Evolutionary conservation across 1,284 basidiomycete species (phyloP).

Genomic region (Singerocomus rubriflavus): DNA sequence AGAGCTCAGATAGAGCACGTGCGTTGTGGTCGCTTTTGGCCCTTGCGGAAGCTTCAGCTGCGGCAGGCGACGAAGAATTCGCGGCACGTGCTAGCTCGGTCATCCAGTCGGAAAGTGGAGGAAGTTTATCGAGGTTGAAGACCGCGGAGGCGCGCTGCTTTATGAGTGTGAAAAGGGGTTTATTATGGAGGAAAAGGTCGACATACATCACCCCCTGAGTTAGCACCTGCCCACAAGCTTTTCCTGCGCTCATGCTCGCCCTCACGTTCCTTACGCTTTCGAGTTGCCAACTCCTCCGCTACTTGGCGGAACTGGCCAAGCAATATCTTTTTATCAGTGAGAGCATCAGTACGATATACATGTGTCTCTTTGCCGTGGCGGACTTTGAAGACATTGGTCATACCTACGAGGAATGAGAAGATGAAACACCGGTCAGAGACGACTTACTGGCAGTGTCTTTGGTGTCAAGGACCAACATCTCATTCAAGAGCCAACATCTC

Average conservation of each 20-base stretch:
- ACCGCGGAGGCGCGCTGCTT: slow-evolving; percentile 36
- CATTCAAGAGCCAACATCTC: slow-evolving; percentile 86
- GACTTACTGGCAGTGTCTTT: slow-evolving; percentile 87
- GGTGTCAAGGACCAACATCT: slow-evolving; percentile 92
- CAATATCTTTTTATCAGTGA: slow-evolving; percentile 84
- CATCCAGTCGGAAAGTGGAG: slow-evolving; percentile 68
- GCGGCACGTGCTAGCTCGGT: slow-evolving; percentile 50
- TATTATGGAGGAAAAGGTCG: slow-evolving; percentile 16
- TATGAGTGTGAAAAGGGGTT: slow-evolving; percentile 13
- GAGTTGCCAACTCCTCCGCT: slow-evolving; percentile 86
- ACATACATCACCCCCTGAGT: slow-evolving; percentile 59
- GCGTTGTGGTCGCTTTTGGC: slow-evolving; percentile 75
- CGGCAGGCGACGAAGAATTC: slow-evolving; percentile 23
- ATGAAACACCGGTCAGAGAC: not conserved
- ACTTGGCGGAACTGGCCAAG: slow-evolving; percentile 87
- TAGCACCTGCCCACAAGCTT: slow-evolving; percentile 65
- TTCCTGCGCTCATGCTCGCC: slow-evolving; percentile 86
- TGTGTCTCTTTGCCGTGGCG: slow-evolving; percentile 90
- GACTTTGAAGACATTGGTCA: slow-evolving; percentile 96
- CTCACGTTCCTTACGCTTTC: slow-evolving; percentile 88
- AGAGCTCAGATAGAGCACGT: slow-evolving; percentile 86
- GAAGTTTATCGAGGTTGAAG: slow-evolving; percentile 37
- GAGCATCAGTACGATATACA: slow-evolving; percentile 84
- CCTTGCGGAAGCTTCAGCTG: slow-evolving; percentile 41
- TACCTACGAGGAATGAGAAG: slow-evolving; percentile 46